These are phyloP conservation scores for Porcisia hertigi DNA, from an alignment of 208 protist genomes.

Conservation along the genomic window DNA sequence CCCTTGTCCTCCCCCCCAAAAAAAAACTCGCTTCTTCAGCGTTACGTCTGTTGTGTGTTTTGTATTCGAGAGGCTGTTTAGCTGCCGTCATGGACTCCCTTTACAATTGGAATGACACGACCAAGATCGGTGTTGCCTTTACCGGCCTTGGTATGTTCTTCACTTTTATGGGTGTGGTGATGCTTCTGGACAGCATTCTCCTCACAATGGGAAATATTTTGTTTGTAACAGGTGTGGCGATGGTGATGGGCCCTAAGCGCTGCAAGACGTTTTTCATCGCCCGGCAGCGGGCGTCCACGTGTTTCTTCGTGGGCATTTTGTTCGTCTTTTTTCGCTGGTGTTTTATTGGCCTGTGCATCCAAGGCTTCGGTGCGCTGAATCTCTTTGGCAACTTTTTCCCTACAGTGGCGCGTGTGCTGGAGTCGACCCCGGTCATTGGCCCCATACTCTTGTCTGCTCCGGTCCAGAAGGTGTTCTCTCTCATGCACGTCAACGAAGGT, in stretches of 20 bases:
- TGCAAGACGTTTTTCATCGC: constrained; percentile 85
- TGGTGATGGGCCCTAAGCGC: constrained; percentile 81
- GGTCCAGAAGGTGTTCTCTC: constrained; percentile 52
- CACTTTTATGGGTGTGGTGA: constrained; percentile 70
- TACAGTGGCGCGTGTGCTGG: constrained; percentile 80
- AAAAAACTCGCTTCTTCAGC: not conserved
- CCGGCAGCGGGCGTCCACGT: constrained; percentile 67
- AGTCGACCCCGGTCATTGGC: constrained; percentile 85
- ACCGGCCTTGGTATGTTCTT: constrained; percentile 87
- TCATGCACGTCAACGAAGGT: constrained; percentile 41
- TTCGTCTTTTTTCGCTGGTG: constrained; percentile 82
- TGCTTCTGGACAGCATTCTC: constrained; percentile 84
- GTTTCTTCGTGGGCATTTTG: constrained; percentile 89
- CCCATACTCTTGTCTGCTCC: constrained; percentile 67
- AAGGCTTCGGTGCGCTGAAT: constrained; percentile 88
- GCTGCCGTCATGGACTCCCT: constrained; percentile 74
- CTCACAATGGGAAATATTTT: constrained; percentile 92
- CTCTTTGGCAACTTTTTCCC: constrained; percentile 93
- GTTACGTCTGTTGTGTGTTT: not conserved
- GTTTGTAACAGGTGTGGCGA: constrained; percentile 81
- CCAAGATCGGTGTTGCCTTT: constrained; percentile 88
- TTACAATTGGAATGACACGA: constrained; percentile 88
- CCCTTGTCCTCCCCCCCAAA: not conserved
- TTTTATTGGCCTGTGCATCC: constrained; percentile 76
- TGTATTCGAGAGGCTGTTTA: not conserved